Evolutionary conservation across 441 rosid genomes (phyloP), one percentile per base, ranked within the genome.

Genomic region (Melastoma candidum): DNA sequence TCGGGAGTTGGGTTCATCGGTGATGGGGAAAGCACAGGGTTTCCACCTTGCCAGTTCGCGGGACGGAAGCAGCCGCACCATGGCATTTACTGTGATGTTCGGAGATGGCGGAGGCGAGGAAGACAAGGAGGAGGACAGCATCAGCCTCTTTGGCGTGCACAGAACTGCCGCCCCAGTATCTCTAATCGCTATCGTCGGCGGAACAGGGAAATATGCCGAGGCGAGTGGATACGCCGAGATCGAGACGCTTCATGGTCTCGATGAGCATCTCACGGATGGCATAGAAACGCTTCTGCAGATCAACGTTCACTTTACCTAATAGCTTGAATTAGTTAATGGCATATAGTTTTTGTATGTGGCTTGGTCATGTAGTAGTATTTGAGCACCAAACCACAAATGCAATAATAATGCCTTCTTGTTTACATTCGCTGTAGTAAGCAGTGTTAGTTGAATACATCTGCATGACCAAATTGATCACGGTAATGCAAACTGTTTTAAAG

Each of bases 111-210:
- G 13, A 3, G 43, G 26, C 10, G 36, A 53, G 25, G 44, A 53
- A 10, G 55, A 49, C 8, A 46, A 56, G 11, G 57, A 55, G 25
- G 68, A 66, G 52, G 55, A 71, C 13, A 51, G 66, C 2, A 59
- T 71, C 10, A 67, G 69, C 48, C 67, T 71, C 64, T 71, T 67
- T 27, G 71, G 75, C 45, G 69, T 67, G 2, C 71, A 67, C 29
- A 56, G 71, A 26, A 60, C 67, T 7, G 66, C 61, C 32, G 51
- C 64, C 2, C 48, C 39, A n/a, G 57, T 59, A 27, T 67, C 71
- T 13, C 57, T n/a, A 2, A 43, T 67, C 7, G 71, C 71, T 12
- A 25, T 71, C 12, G 63, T 63, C n/a, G 71, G 71, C 47, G 71
- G 71, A 48, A 67, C 61, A 1, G 71, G 64, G 14, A 63, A 56